Base-by-base conservation (phyloP, 1,284 basidiomycete species). In the Ustilago sp. region DNA sequence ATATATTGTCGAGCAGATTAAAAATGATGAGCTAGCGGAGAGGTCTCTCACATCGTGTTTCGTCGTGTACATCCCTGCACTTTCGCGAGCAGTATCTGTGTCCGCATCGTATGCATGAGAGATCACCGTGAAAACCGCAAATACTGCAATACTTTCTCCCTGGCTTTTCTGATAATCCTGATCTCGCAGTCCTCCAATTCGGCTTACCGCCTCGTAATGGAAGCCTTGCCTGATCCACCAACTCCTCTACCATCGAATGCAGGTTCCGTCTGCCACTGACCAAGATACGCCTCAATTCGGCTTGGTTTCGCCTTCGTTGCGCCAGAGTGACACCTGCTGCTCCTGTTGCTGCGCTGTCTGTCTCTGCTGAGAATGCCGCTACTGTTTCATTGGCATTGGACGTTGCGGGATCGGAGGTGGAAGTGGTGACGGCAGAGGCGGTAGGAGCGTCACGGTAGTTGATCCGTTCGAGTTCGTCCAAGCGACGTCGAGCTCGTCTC, bases 401-500 rank as follows among this genome's bases (percentile, higher is more conserved):
- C 9, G 55, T 15, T 1, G 52, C 12, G 13, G 51, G 28, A 19
- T 68, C 63, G 5, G 59, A 32, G 7, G 58, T 41, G 1, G 66
- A 59, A 15, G 65, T 47, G 5, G 39, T 15, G 17, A 58, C n/a
- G 19, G 60, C 32, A 9, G 63, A 54, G 8, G 63, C 55, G 13
- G 56, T 53, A 17, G 68, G 68, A 0, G 64, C 68, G 39, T 76
- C 74, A 19, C 74, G 68, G 23, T 76, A 72, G 62, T 76, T 76
- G 65, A 76, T 67, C 0, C 74, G 61, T 28, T 76, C 74, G 2
- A 76, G 74, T 19, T 76, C 74, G 38, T 76, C 74, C 0, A 76
- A 56, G 4, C 74, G 60, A 17, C 74, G 64, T 28, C 74, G 68
- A 36, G 64, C 64, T 8, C 74, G 64, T n/a, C 74, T 61, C 8